Conservation (phyloP, 148 eudicot species). For the Cornus florida region DNA sequence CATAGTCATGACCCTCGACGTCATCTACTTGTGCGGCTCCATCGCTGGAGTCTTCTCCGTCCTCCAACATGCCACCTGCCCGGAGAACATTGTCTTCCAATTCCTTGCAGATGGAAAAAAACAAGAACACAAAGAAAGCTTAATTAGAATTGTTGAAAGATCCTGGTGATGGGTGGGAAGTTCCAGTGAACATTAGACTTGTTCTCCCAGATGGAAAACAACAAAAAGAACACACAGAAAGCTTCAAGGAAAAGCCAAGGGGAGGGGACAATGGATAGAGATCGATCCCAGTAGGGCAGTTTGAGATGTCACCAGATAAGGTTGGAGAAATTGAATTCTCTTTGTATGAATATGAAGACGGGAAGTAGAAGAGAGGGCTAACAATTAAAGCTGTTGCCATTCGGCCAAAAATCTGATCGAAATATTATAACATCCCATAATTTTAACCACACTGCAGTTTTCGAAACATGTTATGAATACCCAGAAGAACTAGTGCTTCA, state of each 20-base stretch:
- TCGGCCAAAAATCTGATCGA: no score
- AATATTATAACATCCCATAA: conserved; percentile 31
- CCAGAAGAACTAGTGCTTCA: no score
- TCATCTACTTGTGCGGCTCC: no score
- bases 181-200: conserved; percentile 65
- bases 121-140: no score
- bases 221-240: conserved; percentile 55
- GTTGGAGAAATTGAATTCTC: conserved; percentile 63
- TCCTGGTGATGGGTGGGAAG: conserved; percentile 59
- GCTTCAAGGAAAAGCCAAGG: conserved; percentile 48
- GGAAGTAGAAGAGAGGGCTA: conserved; percentile 75
- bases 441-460: no score
- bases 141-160: conserved; percentile 57
- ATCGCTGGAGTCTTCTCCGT: no score
- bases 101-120: no score
- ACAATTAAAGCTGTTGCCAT: conserved; percentile 53
- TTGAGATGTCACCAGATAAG: conserved; percentile 29
- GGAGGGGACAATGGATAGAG: conserved; percentile 68
- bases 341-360: conserved; percentile 58
- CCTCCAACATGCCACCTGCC: no score
- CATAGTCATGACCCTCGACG: no score
- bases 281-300: conserved; percentile 53
- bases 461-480: no score
- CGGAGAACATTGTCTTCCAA: no score
- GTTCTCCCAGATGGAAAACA: conserved; percentile 55